Evolutionary conservation across 1,284 basidiomycete species (phyloP).

Genomic region (Laetiporus sulphureus): DNA sequence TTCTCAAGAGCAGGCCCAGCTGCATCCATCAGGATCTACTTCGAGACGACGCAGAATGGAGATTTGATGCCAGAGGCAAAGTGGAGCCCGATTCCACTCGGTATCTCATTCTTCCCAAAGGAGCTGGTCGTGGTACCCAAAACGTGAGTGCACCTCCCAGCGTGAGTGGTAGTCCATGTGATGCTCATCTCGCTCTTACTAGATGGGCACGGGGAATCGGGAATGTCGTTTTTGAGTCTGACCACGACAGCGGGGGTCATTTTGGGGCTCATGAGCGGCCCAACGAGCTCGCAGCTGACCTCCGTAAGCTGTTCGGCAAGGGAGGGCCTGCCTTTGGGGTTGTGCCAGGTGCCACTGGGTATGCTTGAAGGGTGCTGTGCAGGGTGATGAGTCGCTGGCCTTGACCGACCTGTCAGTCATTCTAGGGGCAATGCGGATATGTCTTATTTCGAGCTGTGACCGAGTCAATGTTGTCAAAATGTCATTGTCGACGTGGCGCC

Average conservation of each 20-base stretch:
- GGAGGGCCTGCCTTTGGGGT: constrained; percentile 16
- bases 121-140: constrained; percentile 15
- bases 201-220: constrained; percentile 20
- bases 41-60: constrained; percentile 19
- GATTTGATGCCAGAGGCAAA: not conserved
- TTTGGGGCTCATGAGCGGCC: constrained; percentile 27
- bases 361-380: constrained; percentile 4
- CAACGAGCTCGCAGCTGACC: constrained; percentile 20
- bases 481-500: too few species aligned
- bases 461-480: too few species aligned
- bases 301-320: constrained; percentile 21
- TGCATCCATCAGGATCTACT: constrained; percentile 32
- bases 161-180: not conserved
- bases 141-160: not conserved
- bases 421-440: too few species aligned
- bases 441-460: too few species aligned
- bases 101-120: constrained; percentile 27
- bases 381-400: too few species aligned
- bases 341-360: constrained; percentile 12
- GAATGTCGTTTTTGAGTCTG: constrained; percentile 22
- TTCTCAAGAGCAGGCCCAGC: constrained; percentile 33
- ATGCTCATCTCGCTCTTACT: not conserved
- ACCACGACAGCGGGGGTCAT: constrained; percentile 23
- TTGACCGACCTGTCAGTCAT: too few species aligned
- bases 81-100: constrained; percentile 22